phyloP scores from a whole-genome alignment of 2,329 filamentous ascomycete genomes.

The Septoria petroselini region DNA sequence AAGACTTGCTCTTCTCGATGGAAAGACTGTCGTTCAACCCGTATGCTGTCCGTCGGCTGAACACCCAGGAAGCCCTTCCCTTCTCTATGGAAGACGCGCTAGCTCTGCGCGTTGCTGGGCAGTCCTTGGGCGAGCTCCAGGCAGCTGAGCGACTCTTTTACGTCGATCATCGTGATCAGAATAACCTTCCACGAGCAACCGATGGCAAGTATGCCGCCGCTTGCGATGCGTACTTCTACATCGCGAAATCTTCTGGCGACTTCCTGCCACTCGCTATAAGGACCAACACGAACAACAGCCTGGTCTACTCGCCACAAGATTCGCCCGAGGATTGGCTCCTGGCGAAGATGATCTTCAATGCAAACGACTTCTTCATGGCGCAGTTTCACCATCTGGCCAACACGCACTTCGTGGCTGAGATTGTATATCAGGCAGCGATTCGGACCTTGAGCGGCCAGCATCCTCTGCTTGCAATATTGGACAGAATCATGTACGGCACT shows the following conservation, averaged over 20 bases:
- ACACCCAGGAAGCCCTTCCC: slow-evolving; percentile 36
- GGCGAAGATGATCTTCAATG: slow-evolving; percentile 52
- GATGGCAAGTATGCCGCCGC: slow-evolving; percentile 41
- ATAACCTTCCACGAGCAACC: slow-evolving; percentile 21
- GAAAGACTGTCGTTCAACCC: slow-evolving; percentile 47
- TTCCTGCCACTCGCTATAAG: slow-evolving; percentile 52
- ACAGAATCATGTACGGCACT: slow-evolving; percentile 22
- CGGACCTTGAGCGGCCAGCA: slow-evolving; percentile 49
- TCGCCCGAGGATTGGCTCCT: slow-evolving; percentile 49
- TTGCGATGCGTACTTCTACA: slow-evolving; percentile 50
- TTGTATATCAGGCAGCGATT: slow-evolving; percentile 46
- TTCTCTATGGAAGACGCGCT: slow-evolving; percentile 40
- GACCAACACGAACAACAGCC: slow-evolving; percentile 43
- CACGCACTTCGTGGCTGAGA: slow-evolving; percentile 47
- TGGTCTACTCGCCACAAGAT: slow-evolving; percentile 51
- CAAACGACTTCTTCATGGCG: slow-evolving; percentile 48
- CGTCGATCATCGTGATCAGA: slow-evolving; percentile 44
- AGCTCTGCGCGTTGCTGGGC: slow-evolving; percentile 36
- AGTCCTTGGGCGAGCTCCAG: slow-evolving; percentile 38
- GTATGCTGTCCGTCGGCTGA: slow-evolving; percentile 40
- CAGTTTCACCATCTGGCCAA: slow-evolving; percentile 47
- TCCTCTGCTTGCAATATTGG: slow-evolving; percentile 43
- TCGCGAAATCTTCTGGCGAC: slow-evolving; percentile 41
- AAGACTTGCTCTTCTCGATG: slow-evolving; percentile 51
- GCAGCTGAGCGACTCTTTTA: slow-evolving; percentile 44